Conservation (phyloP, 2,329 filamentous ascomycete genomes). For the Colletotrichum limetticola region DNA sequence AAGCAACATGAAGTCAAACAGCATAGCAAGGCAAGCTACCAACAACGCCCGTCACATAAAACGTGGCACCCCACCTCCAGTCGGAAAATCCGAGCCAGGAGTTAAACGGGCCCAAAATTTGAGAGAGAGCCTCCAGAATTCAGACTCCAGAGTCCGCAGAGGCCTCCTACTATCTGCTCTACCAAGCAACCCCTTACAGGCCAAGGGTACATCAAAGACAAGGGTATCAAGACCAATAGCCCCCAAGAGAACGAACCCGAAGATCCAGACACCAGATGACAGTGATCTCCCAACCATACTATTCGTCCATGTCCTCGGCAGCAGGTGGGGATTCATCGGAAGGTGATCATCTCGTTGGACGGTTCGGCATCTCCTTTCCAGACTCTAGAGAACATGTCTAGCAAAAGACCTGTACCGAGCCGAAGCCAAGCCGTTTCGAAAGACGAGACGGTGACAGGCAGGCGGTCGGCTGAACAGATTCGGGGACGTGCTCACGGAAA, state of each 20-base stretch:
- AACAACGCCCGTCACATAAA: too few species aligned
- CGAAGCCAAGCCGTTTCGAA: not conserved
- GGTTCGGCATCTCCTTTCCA: not conserved
- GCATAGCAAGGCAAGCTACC: not conserved
- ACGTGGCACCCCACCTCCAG: too few species aligned
- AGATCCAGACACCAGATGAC: not conserved
- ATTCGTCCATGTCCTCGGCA: not conserved
- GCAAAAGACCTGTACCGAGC: not conserved
- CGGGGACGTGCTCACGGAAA: not conserved
- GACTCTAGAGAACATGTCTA: not conserved
- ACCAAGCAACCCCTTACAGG: not conserved
- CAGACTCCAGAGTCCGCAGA: not conserved
- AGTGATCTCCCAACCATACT: not conserved
- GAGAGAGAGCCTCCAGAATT: too few species aligned
- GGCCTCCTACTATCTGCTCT: not conserved
- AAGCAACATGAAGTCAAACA: not conserved
- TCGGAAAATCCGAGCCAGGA: not conserved
- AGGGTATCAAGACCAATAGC: too few species aligned
- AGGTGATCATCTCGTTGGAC: not conserved
- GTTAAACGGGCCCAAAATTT: not conserved
- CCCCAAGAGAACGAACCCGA: not conserved
- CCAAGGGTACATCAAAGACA: too few species aligned
- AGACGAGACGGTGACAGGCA: not conserved
- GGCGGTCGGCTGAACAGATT: not conserved
- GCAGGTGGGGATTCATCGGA: not conserved